phyloP scores from a whole-genome alignment of 176 grass and related monocot genomes.

The Bolboschoenus planiculmis region DNA sequence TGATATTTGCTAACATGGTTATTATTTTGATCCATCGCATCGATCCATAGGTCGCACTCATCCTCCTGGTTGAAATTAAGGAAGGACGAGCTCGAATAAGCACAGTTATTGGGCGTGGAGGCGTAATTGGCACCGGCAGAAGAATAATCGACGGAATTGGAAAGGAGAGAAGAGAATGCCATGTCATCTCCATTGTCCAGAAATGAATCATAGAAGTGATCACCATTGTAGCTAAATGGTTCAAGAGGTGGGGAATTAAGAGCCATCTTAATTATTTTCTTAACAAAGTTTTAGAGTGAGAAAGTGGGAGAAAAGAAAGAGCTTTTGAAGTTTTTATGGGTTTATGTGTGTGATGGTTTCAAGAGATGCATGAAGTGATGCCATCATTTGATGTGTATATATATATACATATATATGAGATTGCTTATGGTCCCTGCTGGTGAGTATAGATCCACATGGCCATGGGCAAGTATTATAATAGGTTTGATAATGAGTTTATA shows the following conservation, averaged over 20 bases:
- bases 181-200: constrained; percentile 15
- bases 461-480: constrained; percentile 16
- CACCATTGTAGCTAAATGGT: not conserved
- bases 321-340: not conserved
- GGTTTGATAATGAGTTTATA: not conserved
- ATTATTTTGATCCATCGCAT: constrained; percentile 41
- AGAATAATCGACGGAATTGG: not conserved
- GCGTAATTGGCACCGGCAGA: not conserved
- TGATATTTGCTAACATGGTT: constrained; percentile 8
- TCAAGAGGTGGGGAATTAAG: constrained; percentile 19
- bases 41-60: constrained; percentile 48
- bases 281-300: not conserved
- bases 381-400: constrained; percentile 1
- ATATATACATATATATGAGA: constrained; percentile 13
- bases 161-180: not conserved
- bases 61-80: constrained; percentile 46
- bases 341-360: not conserved
- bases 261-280: not conserved
- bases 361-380: constrained; percentile 14
- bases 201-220: constrained; percentile 2
- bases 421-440: not conserved
- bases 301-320: not conserved
- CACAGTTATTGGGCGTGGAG: not conserved
- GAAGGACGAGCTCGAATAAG: constrained; percentile 33
- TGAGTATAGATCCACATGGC: constrained; percentile 3